Conservation (phyloP, 495 filamentous ascomycete species). For the Annulohypoxylon bovei region DNA sequence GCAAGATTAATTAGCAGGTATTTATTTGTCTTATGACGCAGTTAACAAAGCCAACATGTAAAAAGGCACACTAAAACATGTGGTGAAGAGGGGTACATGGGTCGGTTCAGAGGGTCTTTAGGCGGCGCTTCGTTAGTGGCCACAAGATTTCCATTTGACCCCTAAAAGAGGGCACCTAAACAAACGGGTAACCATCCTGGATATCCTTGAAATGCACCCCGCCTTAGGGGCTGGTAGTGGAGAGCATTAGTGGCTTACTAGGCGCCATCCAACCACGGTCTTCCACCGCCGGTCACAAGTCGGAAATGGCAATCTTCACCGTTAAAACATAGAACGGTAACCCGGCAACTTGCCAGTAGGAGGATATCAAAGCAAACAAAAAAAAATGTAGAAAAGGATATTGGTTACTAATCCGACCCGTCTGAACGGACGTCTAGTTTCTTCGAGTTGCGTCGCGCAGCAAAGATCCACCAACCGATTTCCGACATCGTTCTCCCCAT, state of each 20-base stretch:
- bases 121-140: conserved; percentile 11
- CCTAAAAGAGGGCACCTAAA: conserved; percentile 11
- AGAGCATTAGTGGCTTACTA: conserved; percentile 34
- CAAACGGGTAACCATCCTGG: neutral
- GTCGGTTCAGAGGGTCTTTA: conserved; percentile 20
- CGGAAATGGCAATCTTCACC: conserved; percentile 31
- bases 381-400: neutral
- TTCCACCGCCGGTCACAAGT: conserved; percentile 22
- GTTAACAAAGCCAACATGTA: conserved; percentile 14
- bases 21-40: conserved; percentile 36
- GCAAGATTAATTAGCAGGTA: conserved; percentile 36
- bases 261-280: conserved; percentile 27
- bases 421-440: neutral
- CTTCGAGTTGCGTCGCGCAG: neutral
- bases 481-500: neutral
- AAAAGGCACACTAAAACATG: neutral
- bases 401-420: conserved; percentile 9
- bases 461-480: neutral
- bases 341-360: conserved; percentile 7
- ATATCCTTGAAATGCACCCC: conserved; percentile 40
- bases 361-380: conserved; percentile 16
- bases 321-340: conserved; percentile 13
- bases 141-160: conserved; percentile 7
- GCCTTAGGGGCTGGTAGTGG: conserved; percentile 24
- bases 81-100: conserved; percentile 19